These are phyloP conservation scores for Prinsepia uniflora DNA, from an alignment of 306 rosid genomes.

Conservation along the genomic window DNA sequence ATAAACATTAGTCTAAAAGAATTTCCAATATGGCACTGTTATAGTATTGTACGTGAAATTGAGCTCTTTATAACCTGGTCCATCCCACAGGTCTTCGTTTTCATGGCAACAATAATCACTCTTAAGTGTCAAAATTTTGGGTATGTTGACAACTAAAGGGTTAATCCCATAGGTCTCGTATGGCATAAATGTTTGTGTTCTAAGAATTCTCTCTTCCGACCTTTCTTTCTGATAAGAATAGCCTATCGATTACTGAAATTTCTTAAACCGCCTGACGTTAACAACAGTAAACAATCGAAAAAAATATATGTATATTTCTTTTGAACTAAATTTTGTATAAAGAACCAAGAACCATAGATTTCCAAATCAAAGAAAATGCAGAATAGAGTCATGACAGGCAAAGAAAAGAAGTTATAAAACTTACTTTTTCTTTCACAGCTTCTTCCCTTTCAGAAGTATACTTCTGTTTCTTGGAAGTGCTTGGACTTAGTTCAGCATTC, in stretches of 20 bases:
- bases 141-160: neutral
- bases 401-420: neutral
- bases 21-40: neutral
- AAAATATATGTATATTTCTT: neutral
- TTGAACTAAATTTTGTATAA: neutral
- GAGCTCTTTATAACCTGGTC: neutral
- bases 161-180: neutral
- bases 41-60: neutral
- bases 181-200: neutral
- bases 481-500: conserved; percentile 42
- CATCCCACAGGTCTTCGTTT: conserved; percentile 5
- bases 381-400: conserved; percentile 6
- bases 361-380: neutral
- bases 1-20: neutral
- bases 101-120: neutral
- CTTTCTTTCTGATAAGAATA: neutral
- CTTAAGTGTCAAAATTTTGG: neutral
- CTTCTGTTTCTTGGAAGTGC: conserved; percentile 34
- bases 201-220: neutral
- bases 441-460: conserved; percentile 48
- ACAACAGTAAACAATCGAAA: neutral
- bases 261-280: neutral
- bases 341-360: neutral
- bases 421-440: conserved; percentile 52
- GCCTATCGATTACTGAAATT: neutral